A percentile compares a stretch with the other conserved stretches of the same genome.
phyloP scores from a whole-genome alignment of 2,329 filamentous ascomycete genomes.

The Fusarium lateritium region DNA sequence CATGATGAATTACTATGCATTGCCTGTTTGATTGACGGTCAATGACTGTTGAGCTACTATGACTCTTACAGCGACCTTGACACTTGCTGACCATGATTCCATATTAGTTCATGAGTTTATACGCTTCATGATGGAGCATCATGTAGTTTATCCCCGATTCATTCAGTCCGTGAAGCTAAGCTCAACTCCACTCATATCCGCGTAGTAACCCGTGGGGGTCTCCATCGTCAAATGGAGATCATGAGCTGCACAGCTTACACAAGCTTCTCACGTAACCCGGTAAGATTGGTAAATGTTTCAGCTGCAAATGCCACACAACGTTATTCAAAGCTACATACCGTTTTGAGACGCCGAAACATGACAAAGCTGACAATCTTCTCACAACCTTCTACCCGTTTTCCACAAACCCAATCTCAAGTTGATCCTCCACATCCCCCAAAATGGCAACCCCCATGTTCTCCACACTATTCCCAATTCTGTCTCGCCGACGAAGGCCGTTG shows the following conservation, averaged over 20 bases:
- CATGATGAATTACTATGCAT: not conserved
- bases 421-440: conserved; percentile 4
- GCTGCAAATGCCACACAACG: not conserved
- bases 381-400: not conserved
- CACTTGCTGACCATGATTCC: not conserved
- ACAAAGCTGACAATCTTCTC: not conserved
- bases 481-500: conserved; percentile 34
- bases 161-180: not conserved
- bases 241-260: not conserved
- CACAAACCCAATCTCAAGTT: not conserved
- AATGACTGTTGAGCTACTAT: too few relatives aligned
- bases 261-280: not conserved
- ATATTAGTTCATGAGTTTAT: not conserved
- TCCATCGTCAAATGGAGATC: not conserved
- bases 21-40: not conserved
- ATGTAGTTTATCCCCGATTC: not conserved
- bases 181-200: conserved; percentile 6
- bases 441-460: conserved; percentile 2
- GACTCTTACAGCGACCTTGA: too few relatives aligned
- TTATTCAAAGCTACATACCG: not conserved
- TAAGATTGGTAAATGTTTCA: not conserved
- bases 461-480: conserved; percentile 42
- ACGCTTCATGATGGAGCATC: conserved; percentile 5
- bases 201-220: not conserved
- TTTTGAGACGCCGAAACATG: not conserved